A percentile compares a stretch with the other conserved stretches of the same genome.
Conservation (phyloP, 1,284 basidiomycete genomes). For the Baeospora myosura region DNA sequence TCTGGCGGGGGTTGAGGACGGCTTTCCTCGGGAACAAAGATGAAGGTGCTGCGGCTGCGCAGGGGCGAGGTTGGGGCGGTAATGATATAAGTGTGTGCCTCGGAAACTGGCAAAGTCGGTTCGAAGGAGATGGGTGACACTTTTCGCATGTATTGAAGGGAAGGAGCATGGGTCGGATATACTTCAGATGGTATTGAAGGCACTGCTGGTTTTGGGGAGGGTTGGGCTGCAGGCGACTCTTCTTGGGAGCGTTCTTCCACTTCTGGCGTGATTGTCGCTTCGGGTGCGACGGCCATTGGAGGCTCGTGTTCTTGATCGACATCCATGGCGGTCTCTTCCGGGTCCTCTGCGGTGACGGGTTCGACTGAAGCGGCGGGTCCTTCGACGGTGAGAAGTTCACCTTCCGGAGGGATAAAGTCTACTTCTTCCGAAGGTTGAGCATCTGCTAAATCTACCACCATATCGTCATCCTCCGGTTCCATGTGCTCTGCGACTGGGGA, state of each 20-base stretch:
- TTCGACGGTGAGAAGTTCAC: too few relatives aligned
- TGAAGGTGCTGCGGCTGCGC: neutral
- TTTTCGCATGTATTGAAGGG: neutral
- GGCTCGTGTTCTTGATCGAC: too few relatives aligned
- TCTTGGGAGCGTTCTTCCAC: neutral
- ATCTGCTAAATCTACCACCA: neutral
- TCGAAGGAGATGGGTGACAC: too few relatives aligned
- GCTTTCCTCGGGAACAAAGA: constrained; percentile 25
- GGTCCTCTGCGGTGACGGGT: too few relatives aligned
- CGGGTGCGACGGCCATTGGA: too few relatives aligned
- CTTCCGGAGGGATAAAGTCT: neutral
- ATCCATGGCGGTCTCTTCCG: too few relatives aligned
- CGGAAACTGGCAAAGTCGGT: neutral
- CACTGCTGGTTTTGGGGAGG: neutral
- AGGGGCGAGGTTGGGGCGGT: constrained; percentile 6
- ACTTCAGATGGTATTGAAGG: neutral
- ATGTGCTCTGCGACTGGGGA: neutral
- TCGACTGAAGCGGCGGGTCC: too few relatives aligned
- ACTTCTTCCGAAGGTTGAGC: neutral
- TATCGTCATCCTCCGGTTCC: too few relatives aligned
- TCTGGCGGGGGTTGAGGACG: constrained; percentile 16
- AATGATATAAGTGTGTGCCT: constrained; percentile 17
- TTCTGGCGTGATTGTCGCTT: neutral
- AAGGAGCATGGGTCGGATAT: neutral
- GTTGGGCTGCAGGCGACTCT: neutral